Evolutionary conservation across 192 early-diverging fungal species (phyloP), one percentile per base, ranked within the genome.

Genomic region (Thamnidium elegans): DNA sequence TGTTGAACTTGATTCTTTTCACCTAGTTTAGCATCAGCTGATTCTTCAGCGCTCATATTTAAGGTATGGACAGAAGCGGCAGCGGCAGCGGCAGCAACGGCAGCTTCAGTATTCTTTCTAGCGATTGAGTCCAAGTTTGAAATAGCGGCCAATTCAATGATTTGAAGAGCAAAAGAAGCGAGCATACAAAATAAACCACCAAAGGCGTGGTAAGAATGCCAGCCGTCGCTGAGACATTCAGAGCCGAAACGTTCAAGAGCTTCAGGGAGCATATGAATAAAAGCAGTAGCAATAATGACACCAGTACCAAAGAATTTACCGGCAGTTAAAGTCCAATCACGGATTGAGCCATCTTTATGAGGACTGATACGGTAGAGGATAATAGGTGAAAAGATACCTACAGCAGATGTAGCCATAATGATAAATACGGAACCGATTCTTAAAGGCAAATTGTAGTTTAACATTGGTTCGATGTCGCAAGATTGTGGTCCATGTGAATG

Each of bases 241-340:
- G 81, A 76, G 1, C 79, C 75, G n/a, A 91, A 77, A 8, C 77
- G 73, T 31, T 71, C 70, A 11, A 85, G 69, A 31, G 87, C 82
- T 10, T 73, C 73, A 14, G 86, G 82, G 0, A 91, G 64, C 89
- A 91, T 89, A 68, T 92, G 90, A 46, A 92, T 84, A 52, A 92
- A 87, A 6, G 84, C 84, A 8, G 90, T 92, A 8, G 90, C 85
- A 21, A 90, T 53, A 55, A 92, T 89, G 7, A 90, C 84, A 1
- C 89, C 90, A 0, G 76, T 80, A 31, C 82, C 82, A 61, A 68
- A 68, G 34, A 68, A 68, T 62, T 63, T 62, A 30, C 59, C 67
- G 48, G 52, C 19, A 3, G 60, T 61, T 26, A 69, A 39, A 15
- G 62, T 47, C 59, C 60, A 62, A 47, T 69, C 67, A 17, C 45